Evolutionary conservation across 768 basidiomycete species (phyloP), one percentile per base, ranked within the genome.

Genomic region (Serendipita sp.): DNA sequence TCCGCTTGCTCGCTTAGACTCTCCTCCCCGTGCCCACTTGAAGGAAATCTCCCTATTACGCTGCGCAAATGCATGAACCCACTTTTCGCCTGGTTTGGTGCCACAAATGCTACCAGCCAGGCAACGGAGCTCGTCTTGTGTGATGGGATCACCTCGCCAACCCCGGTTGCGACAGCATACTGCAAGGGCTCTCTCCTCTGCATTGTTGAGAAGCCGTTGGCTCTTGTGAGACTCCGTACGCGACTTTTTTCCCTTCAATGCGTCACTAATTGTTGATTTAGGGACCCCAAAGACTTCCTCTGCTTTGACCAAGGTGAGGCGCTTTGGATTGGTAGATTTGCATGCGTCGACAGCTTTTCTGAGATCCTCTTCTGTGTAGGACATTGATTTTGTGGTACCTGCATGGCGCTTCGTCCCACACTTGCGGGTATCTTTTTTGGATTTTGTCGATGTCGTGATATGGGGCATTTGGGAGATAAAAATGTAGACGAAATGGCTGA

Each of bases 281-380:
- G 38, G 38, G 13, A 41, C 38, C 13, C 38, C 38, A 41, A 41
- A 41, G 38, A 41, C 5, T 13, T 41, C 38, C 38, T 41, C 38
- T 7, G 38, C 38, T 13, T 41, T 41, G 7, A 41, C 13, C 38
- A 41, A 2, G 38, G 38, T 41, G 13, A 68, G 10, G 8, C 2
- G 24, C 15, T 32, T 24, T 3, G 24, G 8, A 77, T 70, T 15
- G 75, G 76, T 2, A 24, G 24, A 24, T 24, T 24, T 24, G 24
- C 24, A 24, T 24, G 24, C 24, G 1, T 24, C 24, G 1, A 24
- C 24, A 24, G 24, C 24, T 24, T 24, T 24, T 24, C 24, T 24
- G 24, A 24, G 24, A 24, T 24, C 24, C 0, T 24, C 24, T 24
- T 24, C 24, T 24, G 24, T 24, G 24, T 24, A 24, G 24, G 24